Evolutionary conservation across 805 yeast species (phyloP).

Genomic region (Candida sakaeoensis): DNA sequence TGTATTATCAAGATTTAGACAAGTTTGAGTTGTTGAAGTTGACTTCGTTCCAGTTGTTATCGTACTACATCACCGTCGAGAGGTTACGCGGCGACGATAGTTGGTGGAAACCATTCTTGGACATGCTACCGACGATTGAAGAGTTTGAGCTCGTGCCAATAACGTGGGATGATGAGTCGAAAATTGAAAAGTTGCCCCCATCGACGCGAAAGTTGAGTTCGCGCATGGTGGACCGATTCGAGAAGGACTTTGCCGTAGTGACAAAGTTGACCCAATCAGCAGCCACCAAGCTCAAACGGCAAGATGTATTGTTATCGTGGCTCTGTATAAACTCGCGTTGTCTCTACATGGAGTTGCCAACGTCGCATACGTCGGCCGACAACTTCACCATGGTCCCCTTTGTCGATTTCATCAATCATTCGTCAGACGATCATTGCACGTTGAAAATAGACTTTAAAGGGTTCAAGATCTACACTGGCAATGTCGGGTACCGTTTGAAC

Average conservation of each 20-base stretch:
- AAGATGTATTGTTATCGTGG: slow-evolving; percentile 67
- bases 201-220: slow-evolving; percentile 37
- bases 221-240: slow-evolving; percentile 41
- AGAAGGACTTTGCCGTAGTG: slow-evolving; percentile 42
- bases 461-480: slow-evolving; percentile 45
- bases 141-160: slow-evolving; percentile 62
- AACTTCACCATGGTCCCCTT: slow-evolving; percentile 89
- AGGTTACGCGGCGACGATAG: slow-evolving; percentile 34
- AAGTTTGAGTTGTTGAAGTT: slow-evolving; percentile 36
- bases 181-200: slow-evolving; percentile 41
- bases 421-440: slow-evolving; percentile 48
- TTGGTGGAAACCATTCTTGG: slow-evolving; percentile 68
- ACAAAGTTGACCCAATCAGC: slow-evolving; percentile 16
- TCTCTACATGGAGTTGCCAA: slow-evolving; percentile 67
- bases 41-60: slow-evolving; percentile 58
- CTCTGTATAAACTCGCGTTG: slow-evolving; percentile 89
- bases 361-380: slow-evolving; percentile 48
- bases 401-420: slow-evolving; percentile 86
- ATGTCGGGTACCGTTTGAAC: slow-evolving; percentile 21
- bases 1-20: slow-evolving; percentile 26
- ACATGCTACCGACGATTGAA: slow-evolving; percentile 52
- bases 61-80: slow-evolving; percentile 50
- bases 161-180: slow-evolving; percentile 49
- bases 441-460: slow-evolving; percentile 46
- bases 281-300: slow-evolving; percentile 15